Evolutionary conservation across 1,139 yeast species (phyloP).

Genomic region (Kazachstania sp.): DNA sequence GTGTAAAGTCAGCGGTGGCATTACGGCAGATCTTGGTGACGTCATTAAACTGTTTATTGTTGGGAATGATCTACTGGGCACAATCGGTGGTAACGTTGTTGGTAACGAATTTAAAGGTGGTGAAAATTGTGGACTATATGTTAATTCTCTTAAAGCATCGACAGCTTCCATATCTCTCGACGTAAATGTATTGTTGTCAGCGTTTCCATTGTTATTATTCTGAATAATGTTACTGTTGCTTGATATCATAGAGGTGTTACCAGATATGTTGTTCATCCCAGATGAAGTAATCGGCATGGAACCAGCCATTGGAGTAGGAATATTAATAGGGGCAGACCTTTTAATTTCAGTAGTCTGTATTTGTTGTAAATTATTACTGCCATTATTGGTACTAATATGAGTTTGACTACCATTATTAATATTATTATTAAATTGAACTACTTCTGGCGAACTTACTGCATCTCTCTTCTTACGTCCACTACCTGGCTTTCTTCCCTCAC

Average conservation of each 20-base stretch:
- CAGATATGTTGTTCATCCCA: not conserved
- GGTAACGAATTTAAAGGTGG: slow-evolving; percentile 1
- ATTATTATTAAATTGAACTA: not conserved
- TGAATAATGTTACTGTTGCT: not conserved
- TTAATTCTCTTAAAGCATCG: slow-evolving; percentile 14
- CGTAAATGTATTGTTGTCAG: not conserved
- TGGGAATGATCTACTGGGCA: slow-evolving; percentile 1
- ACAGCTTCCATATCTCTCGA: slow-evolving; percentile 15
- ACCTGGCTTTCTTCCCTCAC: slow-evolving; percentile 36
- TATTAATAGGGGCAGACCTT: not conserved
- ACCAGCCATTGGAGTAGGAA: not conserved
- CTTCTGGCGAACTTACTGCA: not conserved
- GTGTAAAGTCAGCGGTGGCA: not conserved
- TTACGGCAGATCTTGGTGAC: slow-evolving; percentile 1
- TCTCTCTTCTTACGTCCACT: slow-evolving; percentile 33
- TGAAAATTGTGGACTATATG: slow-evolving; percentile 9
- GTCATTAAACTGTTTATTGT: not conserved
- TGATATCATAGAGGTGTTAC: not conserved
- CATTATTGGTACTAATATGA: not conserved
- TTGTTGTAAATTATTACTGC: not conserved
- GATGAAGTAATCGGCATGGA: not conserved
- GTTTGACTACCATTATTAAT: not conserved
- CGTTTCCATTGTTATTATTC: not conserved
- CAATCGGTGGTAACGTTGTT: not conserved
- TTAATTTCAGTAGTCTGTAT: not conserved